A percentile compares a stretch with the other conserved stretches of the same genome.
These are phyloP conservation scores for Wilcoxina mikolae DNA, from an alignment of 495 filamentous ascomycete genomes.

Conservation along the genomic window DNA sequence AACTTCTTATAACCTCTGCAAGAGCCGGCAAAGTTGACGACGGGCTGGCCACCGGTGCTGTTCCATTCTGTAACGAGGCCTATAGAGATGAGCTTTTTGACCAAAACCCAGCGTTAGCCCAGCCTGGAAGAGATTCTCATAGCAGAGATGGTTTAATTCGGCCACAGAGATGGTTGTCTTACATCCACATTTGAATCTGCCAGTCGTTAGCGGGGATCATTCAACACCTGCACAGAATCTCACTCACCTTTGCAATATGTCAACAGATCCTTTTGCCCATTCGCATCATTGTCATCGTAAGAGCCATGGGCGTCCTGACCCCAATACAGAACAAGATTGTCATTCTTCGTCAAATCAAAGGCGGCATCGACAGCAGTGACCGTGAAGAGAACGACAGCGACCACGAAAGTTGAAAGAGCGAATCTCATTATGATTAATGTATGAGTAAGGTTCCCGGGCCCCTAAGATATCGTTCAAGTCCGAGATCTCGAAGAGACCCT, in stretches of 20 bases:
- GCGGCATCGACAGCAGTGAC: not conserved
- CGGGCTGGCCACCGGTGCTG: not conserved
- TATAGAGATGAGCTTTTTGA: constrained; percentile 1
- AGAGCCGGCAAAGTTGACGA: constrained; percentile 4
- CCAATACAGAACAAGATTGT: constrained; percentile 7
- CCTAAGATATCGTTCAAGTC: no score
- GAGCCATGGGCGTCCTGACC: constrained; percentile 8
- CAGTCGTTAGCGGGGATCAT: not conserved
- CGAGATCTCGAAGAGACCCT: no score
- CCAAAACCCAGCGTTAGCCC: not conserved
- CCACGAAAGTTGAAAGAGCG: not conserved
- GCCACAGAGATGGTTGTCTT: no score
- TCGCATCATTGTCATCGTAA: not conserved
- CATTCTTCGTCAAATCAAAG: not conserved
- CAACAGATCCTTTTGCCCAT: not conserved
- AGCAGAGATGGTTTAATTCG: no score
- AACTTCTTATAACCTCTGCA: constrained; percentile 1
- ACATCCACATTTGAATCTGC: constrained; percentile 2
- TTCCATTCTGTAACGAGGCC: constrained; percentile 3
- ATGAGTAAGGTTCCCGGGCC: no score
- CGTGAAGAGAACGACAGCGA: not conserved
- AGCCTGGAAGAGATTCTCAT: not conserved
- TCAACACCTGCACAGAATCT: not conserved
- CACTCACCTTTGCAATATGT: constrained; percentile 7
- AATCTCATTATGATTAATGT: no score